phyloP scores from a whole-genome alignment of 2,329 filamentous ascomycete species.

The Apiospora kogelbergensis region DNA sequence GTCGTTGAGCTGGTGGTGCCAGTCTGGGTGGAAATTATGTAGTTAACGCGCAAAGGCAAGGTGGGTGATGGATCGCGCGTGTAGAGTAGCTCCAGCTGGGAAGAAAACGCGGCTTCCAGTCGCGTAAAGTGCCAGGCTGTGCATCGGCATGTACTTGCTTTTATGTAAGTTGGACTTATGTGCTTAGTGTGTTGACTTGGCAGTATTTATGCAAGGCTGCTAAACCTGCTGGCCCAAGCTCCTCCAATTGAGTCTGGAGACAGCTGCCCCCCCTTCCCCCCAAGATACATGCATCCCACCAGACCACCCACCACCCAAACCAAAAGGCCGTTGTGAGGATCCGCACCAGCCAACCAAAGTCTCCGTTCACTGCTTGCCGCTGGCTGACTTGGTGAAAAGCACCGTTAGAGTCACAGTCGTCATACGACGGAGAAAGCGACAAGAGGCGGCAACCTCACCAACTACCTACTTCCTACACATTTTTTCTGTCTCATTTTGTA shows the following conservation, averaged over 20 bases:
- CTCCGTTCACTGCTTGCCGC: background rate
- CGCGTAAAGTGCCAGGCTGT: background rate
- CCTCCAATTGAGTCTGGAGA: background rate
- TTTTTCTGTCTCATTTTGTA: background rate
- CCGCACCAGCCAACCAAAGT: background rate
- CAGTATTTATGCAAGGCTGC: background rate
- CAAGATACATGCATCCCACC: no score
- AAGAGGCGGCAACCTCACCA: background rate
- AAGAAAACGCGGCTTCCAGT: constrained; percentile 3
- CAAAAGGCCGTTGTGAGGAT: background rate
- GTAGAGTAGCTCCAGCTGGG: background rate
- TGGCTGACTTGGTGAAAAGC: background rate
- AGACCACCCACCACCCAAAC: background rate
- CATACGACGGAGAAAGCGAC: background rate
- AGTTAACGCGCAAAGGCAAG: background rate
- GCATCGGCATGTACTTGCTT: background rate
- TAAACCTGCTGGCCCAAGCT: background rate
- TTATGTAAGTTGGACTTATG: background rate
- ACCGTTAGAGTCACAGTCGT: background rate
- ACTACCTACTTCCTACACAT: background rate
- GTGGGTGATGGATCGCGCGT: background rate
- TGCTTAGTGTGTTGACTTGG: no score
- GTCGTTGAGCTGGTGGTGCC: background rate
- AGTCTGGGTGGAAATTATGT: background rate
- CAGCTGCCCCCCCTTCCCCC: background rate